Conservation (phyloP, 768 basidiomycete species). For the Termitomyces sp. region DNA sequence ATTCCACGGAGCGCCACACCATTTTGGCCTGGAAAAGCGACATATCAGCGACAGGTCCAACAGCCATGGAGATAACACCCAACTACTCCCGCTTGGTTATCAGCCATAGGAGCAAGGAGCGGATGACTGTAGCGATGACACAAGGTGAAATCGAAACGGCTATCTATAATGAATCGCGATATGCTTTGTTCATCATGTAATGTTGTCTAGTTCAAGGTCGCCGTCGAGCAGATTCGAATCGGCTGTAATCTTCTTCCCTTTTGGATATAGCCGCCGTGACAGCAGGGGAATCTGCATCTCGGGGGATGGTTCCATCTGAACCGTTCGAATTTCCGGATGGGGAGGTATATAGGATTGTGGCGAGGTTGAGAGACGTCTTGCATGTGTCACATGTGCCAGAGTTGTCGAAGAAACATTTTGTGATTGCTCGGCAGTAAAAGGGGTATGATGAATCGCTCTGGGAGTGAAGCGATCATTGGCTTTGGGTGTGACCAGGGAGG, state of each 20-base stretch:
- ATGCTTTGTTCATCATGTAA: background rate
- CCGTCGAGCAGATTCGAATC: constrained; percentile 1
- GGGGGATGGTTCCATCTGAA: constrained; percentile 51
- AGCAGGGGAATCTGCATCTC: constrained; percentile 41
- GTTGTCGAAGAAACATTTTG: background rate
- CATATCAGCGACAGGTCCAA: background rate
- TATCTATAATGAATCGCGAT: background rate
- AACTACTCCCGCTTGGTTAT: background rate
- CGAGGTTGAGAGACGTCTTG: constrained; percentile 28
- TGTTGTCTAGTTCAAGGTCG: constrained; percentile 10
- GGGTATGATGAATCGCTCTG: constrained; percentile 6
- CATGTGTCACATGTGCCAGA: constrained; percentile 23
- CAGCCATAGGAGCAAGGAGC: too few species aligned
- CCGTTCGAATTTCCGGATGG: constrained; percentile 36
- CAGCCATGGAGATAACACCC: background rate
- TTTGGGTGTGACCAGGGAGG: constrained; percentile 13
- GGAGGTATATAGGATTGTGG: constrained; percentile 26
- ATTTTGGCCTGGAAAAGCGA: background rate
- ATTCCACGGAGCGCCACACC: background rate
- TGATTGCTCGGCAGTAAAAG: background rate
- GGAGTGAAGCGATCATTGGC: constrained; percentile 9
- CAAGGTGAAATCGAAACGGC: background rate
- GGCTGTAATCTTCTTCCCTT: background rate
- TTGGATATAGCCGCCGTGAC: background rate
- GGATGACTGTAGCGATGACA: background rate